Evolutionary conservation across 306 rosid genomes (phyloP).

Genomic region (Heteromeles arbutifolia): DNA sequence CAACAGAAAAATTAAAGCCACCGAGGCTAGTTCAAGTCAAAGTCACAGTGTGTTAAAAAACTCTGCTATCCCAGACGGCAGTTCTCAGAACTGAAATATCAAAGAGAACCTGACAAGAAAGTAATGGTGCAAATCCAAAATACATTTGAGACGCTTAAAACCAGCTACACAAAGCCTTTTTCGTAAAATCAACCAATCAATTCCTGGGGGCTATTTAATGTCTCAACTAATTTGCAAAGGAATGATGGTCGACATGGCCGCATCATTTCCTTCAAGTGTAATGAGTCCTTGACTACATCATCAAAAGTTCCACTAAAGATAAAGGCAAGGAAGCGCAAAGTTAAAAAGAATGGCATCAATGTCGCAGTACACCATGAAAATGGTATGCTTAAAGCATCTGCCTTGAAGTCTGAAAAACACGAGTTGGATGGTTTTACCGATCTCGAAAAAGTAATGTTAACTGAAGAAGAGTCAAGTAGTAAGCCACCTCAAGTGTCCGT

Average conservation of each 20-base stretch:
- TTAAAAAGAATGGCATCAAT: fast-evolving
- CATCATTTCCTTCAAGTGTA: not conserved
- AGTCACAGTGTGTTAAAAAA: too few species aligned
- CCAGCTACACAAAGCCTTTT: not conserved
- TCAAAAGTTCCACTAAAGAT: too few species aligned
- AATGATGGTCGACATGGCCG: not conserved
- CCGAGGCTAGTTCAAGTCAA: too few species aligned
- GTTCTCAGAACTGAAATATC: too few species aligned
- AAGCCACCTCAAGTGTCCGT: too few species aligned
- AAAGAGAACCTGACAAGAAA: too few species aligned
- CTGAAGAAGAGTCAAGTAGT: too few species aligned
- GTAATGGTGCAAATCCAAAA: not conserved
- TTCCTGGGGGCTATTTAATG: not conserved
- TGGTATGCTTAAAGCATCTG: not conserved
- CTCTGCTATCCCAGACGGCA: too few species aligned
- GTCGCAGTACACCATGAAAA: not conserved
- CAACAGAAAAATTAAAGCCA: too few species aligned
- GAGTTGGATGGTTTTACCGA: not conserved
- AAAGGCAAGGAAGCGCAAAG: not conserved
- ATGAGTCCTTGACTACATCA: too few species aligned
- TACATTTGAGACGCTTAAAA: not conserved
- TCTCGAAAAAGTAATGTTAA: not conserved
- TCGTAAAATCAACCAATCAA: not conserved
- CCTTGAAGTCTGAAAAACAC: not conserved
- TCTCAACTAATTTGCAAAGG: not conserved